phyloP scores from a whole-genome alignment of 2,329 filamentous ascomycete genomes.

The Ophiostoma triangulosporum region DNA sequence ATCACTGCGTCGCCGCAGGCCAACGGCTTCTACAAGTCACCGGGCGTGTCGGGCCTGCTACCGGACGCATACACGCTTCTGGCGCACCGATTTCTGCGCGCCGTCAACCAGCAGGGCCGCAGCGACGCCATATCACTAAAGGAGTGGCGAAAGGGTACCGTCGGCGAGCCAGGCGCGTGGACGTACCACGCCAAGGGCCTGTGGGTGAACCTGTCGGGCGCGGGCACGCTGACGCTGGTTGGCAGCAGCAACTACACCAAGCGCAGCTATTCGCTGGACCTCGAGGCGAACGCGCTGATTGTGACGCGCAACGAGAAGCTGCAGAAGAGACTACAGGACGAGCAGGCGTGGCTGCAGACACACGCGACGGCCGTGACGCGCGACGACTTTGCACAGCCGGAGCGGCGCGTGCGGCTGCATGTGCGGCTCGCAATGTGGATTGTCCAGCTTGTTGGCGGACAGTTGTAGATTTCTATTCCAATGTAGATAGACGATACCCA shows the following conservation, averaged over 20 bases:
- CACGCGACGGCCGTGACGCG: constrained; percentile 55
- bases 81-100: constrained; percentile 64
- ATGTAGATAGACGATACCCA: not conserved
- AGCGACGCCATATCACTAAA: constrained; percentile 54
- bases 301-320: constrained; percentile 64
- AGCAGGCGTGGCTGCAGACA: constrained; percentile 68
- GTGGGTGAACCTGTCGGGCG: constrained; percentile 66
- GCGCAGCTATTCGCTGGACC: constrained; percentile 78
- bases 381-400: constrained; percentile 67
- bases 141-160: constrained; percentile 77
- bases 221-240: constrained; percentile 64
- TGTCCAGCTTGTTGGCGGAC: constrained; percentile 71
- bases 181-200: constrained; percentile 96
- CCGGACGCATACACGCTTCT: constrained; percentile 88
- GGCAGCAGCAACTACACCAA: constrained; percentile 95
- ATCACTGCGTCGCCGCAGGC: constrained; percentile 87
- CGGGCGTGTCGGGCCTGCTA: constrained; percentile 77
- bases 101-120: constrained; percentile 31
- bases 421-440: constrained; percentile 91
- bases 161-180: constrained; percentile 75
- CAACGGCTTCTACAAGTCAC: constrained; percentile 87
- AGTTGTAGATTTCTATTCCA: constrained; percentile 41
- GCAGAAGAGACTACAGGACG: constrained; percentile 59
- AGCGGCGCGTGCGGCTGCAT: constrained; percentile 72
- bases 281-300: constrained; percentile 79